phyloP scores from a whole-genome alignment of 257 asterid species.

The Eustoma russellianum region DNA sequence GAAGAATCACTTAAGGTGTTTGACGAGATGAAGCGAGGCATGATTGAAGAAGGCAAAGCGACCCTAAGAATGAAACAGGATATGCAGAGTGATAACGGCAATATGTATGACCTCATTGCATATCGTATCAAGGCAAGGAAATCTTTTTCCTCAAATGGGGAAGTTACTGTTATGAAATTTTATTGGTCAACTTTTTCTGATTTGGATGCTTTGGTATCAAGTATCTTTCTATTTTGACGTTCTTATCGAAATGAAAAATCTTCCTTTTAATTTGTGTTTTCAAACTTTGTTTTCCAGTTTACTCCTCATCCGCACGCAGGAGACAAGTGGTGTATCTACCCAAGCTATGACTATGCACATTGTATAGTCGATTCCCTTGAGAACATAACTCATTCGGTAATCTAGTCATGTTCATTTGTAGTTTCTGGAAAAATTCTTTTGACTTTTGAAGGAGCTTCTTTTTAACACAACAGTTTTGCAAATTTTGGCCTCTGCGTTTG shows the following conservation, averaged over 20 bases:
- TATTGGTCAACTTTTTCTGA: neutral
- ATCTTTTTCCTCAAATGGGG: slow-evolving; percentile 6
- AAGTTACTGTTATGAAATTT: neutral
- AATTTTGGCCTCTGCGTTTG: neutral
- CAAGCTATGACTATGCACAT: slow-evolving; percentile 94
- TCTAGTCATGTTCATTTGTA: slow-evolving; percentile 2
- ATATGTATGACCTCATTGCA: slow-evolving; percentile 94
- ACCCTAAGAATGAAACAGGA: slow-evolving; percentile 96
- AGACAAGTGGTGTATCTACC: slow-evolving; percentile 97
- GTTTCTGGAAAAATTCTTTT: neutral
- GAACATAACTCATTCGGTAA: slow-evolving; percentile 87
- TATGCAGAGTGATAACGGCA: slow-evolving; percentile 89
- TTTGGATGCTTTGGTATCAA: neutral
- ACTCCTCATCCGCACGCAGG: slow-evolving; percentile 99
- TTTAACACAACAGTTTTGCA: neutral
- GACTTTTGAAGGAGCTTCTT: neutral
- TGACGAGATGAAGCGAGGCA: slow-evolving; percentile 76
- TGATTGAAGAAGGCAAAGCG: slow-evolving; percentile 87
- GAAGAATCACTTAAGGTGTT: slow-evolving; percentile 81
- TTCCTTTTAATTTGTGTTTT: slow-evolving; percentile 13
- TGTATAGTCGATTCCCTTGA: slow-evolving; percentile 96
- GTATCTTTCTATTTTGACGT: neutral
- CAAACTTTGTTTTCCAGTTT: slow-evolving; percentile 42
- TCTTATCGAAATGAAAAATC: neutral
- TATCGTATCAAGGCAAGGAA: slow-evolving; percentile 80